Base-by-base conservation (phyloP, 192 early-diverging fungal genomes). In the Podila clonocystis region DNA sequence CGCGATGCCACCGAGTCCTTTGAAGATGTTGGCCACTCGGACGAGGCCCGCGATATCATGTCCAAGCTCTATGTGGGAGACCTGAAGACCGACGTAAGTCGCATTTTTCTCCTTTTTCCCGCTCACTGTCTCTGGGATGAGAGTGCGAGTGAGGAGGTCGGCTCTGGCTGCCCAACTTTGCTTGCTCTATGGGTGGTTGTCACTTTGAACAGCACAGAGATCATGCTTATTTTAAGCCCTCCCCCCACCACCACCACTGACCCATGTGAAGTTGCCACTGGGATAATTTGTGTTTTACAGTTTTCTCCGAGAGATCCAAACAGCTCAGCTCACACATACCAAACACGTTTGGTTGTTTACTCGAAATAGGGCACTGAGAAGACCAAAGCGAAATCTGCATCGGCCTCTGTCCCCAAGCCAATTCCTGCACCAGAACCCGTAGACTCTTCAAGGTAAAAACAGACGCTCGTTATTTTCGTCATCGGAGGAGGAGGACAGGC, bases 21-120 rank as follows among this genome's bases (percentile, higher is more conserved):
- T 83, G 95, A 98, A 68, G 97, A 98, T 82, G 94, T 98, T 74
- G 97, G 97, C 49, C 96, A 98, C 87, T 95, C 94, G 52, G 94
- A 96, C 45, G 97, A 98, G 79, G 95, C 97, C 22, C 93, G 91
- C 67, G 93, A 95, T 1, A 84, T 98, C 68, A 87, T 99, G 74
- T 88, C 91, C 77, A 84, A 84, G 33, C 85, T 91, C 68, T 87
- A 88, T 75, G 85, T 97, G 62, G 97, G 96, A 64, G 87, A 91
- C 50, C 78, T 95, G 36, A 82, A 91, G 68, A 41, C 67, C 34
- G 86, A 67, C 24, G 77, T 80, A 71, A 80, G 71, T 67, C 17
- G 11, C 29, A 85, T 97, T 68, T 31, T 17, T n/a, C n/a, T 50
- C 26, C 3, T 13, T 13, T 26, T 28, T 58, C 58, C 41, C 41